Conservation (phyloP, 495 filamentous ascomycete species). For the Penicillium ochrochloron region DNA sequence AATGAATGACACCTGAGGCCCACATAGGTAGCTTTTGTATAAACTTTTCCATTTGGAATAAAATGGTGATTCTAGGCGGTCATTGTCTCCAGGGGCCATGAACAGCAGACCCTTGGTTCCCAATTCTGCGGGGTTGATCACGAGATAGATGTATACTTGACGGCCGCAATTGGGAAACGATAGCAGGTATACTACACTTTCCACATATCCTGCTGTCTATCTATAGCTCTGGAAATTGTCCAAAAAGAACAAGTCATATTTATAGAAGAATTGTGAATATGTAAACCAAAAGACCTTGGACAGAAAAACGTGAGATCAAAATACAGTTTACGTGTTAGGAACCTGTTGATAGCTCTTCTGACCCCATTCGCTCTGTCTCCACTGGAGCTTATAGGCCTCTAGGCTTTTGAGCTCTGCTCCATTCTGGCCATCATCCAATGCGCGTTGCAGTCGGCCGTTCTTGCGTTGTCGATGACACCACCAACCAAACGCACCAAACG, state of each 20-base stretch:
- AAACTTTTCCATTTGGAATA: too few relatives aligned
- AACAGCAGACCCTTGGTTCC: too few relatives aligned
- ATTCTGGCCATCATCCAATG: slow-evolving; percentile 20
- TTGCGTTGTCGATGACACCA: slow-evolving; percentile 25
- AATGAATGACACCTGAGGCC: not conserved
- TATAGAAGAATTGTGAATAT: not conserved
- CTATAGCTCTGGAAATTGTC: too few relatives aligned
- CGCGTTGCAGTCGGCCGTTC: slow-evolving; percentile 26
- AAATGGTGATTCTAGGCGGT: too few relatives aligned
- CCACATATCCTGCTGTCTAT: too few relatives aligned
- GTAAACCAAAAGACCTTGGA: not conserved
- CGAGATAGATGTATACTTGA: too few relatives aligned
- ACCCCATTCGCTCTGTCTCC: slow-evolving; percentile 24
- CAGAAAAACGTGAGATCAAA: not conserved
- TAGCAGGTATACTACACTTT: too few relatives aligned
- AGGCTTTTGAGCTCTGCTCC: slow-evolving; percentile 16
- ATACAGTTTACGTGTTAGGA: not conserved
- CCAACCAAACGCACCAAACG: slow-evolving; percentile 10
- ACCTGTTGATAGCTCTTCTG: slow-evolving; percentile 22
- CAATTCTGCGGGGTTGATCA: too few relatives aligned
- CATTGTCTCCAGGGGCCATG: too few relatives aligned
- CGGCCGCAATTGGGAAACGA: too few relatives aligned
- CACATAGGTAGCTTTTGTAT: too few relatives aligned
- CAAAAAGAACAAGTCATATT: not conserved
- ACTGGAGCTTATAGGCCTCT: slow-evolving; percentile 18